Evolutionary conservation across 2,329 filamentous ascomycete genomes (phyloP).

Genomic region (Aspergillus versicolor): DNA sequence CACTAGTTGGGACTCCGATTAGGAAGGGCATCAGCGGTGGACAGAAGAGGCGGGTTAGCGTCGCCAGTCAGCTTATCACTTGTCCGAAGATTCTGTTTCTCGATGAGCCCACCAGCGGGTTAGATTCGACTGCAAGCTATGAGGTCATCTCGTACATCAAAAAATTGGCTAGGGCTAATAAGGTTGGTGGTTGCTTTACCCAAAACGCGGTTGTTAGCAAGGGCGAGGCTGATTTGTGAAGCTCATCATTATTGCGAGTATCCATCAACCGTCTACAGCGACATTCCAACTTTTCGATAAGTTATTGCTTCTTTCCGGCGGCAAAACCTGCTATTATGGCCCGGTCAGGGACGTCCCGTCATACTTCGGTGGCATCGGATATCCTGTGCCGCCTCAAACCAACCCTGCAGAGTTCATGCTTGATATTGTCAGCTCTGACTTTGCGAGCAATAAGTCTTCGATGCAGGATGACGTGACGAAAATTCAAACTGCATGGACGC

Average conservation of each 20-base stretch:
- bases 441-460: slow-evolving; percentile 52
- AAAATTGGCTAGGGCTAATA: slow-evolving; percentile 64
- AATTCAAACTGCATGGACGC: slow-evolving; percentile 58
- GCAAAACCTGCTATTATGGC: slow-evolving; percentile 72
- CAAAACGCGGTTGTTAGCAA: neutral
- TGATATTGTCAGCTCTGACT: slow-evolving; percentile 76
- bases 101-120: slow-evolving; percentile 79
- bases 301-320: slow-evolving; percentile 69
- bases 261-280: slow-evolving; percentile 79
- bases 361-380: slow-evolving; percentile 64
- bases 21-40: slow-evolving; percentile 81
- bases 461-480: slow-evolving; percentile 51
- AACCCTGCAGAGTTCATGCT: slow-evolving; percentile 82
- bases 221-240: slow-evolving; percentile 11
- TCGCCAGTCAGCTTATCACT: slow-evolving; percentile 79
- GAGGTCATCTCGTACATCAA: slow-evolving; percentile 76
- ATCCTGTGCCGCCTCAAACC: slow-evolving; percentile 65
- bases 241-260: slow-evolving; percentile 77
- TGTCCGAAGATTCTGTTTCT: slow-evolving; percentile 78
- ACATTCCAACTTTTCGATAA: slow-evolving; percentile 82
- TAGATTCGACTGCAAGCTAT: slow-evolving; percentile 74
- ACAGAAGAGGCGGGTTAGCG: slow-evolving; percentile 77
- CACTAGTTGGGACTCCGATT: slow-evolving; percentile 77
- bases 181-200: slow-evolving; percentile 45
- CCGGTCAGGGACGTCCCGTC: slow-evolving; percentile 55